phyloP scores from a whole-genome alignment of 495 filamentous ascomycete species.

The Neohortaea acidophila region DNA sequence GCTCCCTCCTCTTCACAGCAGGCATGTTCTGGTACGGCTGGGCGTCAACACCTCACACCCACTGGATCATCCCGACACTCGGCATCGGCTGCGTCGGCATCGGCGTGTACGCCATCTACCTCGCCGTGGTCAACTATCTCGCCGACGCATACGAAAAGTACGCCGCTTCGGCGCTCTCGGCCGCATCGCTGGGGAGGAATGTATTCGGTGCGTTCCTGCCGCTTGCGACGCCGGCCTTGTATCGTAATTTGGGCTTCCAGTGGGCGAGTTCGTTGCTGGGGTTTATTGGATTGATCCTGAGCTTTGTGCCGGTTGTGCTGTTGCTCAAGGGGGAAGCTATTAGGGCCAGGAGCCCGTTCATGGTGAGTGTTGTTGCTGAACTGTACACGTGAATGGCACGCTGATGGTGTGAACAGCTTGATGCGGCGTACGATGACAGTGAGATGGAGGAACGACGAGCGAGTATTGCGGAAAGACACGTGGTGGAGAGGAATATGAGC shows the following conservation, averaged over 20 bases:
- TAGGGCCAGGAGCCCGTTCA: constrained; percentile 21
- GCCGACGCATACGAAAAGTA: constrained; percentile 27
- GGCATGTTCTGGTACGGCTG: constrained; percentile 18
- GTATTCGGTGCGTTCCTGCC: constrained; percentile 26
- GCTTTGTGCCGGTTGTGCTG: constrained; percentile 21
- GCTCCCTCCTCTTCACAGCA: constrained; percentile 12
- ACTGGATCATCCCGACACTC: constrained; percentile 16
- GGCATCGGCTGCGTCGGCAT: constrained; percentile 14
- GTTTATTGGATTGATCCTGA: constrained; percentile 20
- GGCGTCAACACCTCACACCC: constrained; percentile 5
- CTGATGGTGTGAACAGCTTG: too few relatives aligned
- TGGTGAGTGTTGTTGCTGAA: too few relatives aligned
- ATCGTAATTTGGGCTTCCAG: constrained; percentile 20
- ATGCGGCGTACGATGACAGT: constrained; percentile 1
- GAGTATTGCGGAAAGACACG: neutral
- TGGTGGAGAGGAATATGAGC: neutral
- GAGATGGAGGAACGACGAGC: neutral
- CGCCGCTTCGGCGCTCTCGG: constrained; percentile 25
- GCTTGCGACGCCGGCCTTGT: constrained; percentile 21
- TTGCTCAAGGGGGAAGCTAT: constrained; percentile 16
- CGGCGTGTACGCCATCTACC: constrained; percentile 10
- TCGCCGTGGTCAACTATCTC: constrained; percentile 20
- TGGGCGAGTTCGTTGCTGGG: constrained; percentile 23
- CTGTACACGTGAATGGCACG: too few relatives aligned
- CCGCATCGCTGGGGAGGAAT: constrained; percentile 24